A percentile compares a stretch with the other conserved stretches of the same genome.
Conservation (phyloP, 352 stramenopile genomes). For the Pythium graminicola region DNA sequence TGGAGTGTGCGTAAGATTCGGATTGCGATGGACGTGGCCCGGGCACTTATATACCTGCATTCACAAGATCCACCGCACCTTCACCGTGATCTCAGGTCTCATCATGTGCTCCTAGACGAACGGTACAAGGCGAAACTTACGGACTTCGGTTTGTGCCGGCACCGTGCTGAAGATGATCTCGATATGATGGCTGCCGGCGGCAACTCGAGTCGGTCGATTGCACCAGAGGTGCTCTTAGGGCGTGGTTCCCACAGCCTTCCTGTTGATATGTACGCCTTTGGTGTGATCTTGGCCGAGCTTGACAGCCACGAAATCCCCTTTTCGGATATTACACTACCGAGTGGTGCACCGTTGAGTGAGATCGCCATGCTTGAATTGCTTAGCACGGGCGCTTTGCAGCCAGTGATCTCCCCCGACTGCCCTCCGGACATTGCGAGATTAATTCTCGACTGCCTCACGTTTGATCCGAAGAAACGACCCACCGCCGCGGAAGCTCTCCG, state of each 20-base stretch:
- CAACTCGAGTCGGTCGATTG: conserved; percentile 41
- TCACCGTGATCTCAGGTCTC: conserved; percentile 30
- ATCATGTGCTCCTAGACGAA: conserved; percentile 30
- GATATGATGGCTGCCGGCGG: conserved; percentile 17
- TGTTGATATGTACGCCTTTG: conserved; percentile 70
- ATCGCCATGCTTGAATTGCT: conserved; percentile 46
- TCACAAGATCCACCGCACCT: conserved; percentile 22
- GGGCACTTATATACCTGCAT: conserved; percentile 30
- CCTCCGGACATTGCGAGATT: conserved; percentile 36
- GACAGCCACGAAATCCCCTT: conserved; percentile 68
- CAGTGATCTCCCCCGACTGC: conserved; percentile 42
- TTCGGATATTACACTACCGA: conserved; percentile 50
- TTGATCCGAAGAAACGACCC: conserved; percentile 40
- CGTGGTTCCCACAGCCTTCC: conserved; percentile 35
- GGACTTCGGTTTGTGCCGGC: conserved; percentile 22
- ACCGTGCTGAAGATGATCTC: conserved; percentile 2
- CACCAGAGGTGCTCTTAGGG: conserved; percentile 53
- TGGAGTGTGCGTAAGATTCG: conserved; percentile 52
- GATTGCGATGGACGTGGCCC: conserved; percentile 27
- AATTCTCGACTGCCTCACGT: conserved; percentile 46
- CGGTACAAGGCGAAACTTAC: conserved; percentile 28
- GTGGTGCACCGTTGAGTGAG: conserved; percentile 42
- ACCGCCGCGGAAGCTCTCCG: conserved; percentile 31
- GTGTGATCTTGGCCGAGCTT: conserved; percentile 60
- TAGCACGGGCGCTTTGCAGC: conserved; percentile 41